phyloP scores from a whole-genome alignment of 2,329 filamentous ascomycete genomes.

The Penicillium concentricum region DNA sequence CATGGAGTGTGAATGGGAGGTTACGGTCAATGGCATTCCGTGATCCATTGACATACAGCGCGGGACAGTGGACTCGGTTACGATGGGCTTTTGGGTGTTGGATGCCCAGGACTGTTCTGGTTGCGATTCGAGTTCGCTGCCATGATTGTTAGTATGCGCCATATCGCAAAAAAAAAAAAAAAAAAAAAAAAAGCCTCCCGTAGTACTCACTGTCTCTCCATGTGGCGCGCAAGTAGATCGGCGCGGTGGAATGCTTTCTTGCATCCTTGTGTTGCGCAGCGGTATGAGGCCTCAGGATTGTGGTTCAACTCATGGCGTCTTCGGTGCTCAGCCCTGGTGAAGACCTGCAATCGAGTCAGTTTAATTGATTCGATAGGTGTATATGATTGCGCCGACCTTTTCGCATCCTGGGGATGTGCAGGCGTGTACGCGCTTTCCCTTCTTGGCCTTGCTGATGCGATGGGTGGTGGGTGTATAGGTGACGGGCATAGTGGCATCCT shows the following conservation, averaged over 20 bases:
- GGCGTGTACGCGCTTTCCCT: constrained; percentile 51
- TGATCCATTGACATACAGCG: constrained; percentile 24
- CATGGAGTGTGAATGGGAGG: constrained; percentile 35
- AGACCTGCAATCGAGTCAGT: constrained; percentile 38
- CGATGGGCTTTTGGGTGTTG: constrained; percentile 23
- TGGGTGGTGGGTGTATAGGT: constrained; percentile 52
- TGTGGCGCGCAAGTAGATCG: constrained; percentile 49
- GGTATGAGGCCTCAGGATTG: constrained; percentile 48
- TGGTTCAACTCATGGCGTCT: constrained; percentile 53
- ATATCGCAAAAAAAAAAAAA: neutral
- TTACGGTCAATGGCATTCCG: constrained; percentile 25
- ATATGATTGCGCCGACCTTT: constrained; percentile 40
- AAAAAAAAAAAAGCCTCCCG: neutral
- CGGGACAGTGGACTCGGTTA: constrained; percentile 23
- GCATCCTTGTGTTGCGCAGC: constrained; percentile 45
- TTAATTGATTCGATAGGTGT: constrained; percentile 4
- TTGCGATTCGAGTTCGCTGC: constrained; percentile 39
- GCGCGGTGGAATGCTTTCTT: constrained; percentile 50
- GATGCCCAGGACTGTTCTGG: constrained; percentile 30
- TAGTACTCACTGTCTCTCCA: constrained; percentile 50
- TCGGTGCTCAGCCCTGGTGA: constrained; percentile 50
- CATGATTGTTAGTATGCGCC: constrained; percentile 12
- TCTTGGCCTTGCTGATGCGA: constrained; percentile 53
- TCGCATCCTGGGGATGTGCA: constrained; percentile 49
- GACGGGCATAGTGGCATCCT: constrained; percentile 36